These are phyloP conservation scores for Hypholoma fasciculare DNA, from an alignment of 768 basidiomycete genomes.

Conservation along the genomic window DNA sequence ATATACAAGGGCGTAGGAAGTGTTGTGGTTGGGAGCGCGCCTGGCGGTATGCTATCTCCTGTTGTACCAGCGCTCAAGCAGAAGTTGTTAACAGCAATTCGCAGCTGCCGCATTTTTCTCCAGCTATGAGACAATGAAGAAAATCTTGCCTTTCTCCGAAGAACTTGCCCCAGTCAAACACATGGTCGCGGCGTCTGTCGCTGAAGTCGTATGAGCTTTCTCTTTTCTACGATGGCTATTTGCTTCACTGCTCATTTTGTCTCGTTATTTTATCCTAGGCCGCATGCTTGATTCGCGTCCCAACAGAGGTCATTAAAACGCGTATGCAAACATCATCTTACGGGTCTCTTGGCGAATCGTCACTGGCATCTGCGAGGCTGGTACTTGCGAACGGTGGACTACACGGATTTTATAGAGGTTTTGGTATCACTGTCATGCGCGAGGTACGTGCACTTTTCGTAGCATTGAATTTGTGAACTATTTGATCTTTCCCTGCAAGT, in stretches of 20 bases:
- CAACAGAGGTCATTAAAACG: conserved; percentile 96
- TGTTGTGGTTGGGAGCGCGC: conserved; percentile 92
- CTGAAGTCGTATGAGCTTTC: conserved; percentile 53
- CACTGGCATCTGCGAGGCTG: conserved; percentile 56
- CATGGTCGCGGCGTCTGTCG: conserved; percentile 58
- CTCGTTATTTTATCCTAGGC: conserved; percentile 42
- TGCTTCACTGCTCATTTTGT: conserved; percentile 36
- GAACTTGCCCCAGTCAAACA: conserved; percentile 62
- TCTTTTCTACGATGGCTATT: conserved; percentile 46
- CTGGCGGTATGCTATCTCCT: conserved; percentile 65
- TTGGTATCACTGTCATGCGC: conserved; percentile 71
- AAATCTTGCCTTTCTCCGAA: conserved; percentile 58
- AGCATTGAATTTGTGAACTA: conserved; percentile 26
- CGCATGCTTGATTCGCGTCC: conserved; percentile 91
- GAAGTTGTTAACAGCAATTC: background rate
- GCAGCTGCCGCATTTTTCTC: conserved; percentile 95
- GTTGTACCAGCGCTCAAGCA: background rate
- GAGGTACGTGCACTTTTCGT: conserved; percentile 34
- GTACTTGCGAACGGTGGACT: conserved; percentile 65
- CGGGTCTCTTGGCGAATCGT: conserved; percentile 52
- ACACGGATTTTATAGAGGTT: conserved; percentile 82
- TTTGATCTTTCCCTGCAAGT: conserved; percentile 9
- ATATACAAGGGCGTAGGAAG: conserved; percentile 95
- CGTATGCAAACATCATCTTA: conserved; percentile 87
- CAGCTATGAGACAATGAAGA: conserved; percentile 89